Evolutionary conservation across 495 filamentous ascomycete genomes (phyloP), one percentile per base, ranked within the genome.

Genomic region (Entonaema liquescens): DNA sequence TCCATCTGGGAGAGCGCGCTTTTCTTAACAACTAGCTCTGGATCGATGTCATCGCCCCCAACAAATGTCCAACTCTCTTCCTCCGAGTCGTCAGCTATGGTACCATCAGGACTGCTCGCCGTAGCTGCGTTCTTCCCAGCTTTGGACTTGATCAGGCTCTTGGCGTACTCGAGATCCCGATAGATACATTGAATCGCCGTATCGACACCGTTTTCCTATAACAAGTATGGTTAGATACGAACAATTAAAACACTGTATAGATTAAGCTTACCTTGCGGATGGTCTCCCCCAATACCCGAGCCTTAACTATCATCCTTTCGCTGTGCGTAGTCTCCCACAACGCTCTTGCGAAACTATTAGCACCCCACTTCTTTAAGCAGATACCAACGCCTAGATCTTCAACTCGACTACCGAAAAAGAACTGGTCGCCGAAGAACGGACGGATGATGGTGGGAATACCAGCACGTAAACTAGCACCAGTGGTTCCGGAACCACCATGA

Each of bases 361-460:
- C 89, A 28, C 97, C 98, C 75, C 97, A 85, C 79, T 92, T 96
- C 81, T 91, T 93, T 77, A 99, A 84, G 74, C 88, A 94, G 55
- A 97, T 90, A 2, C 95, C 95, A 9, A 98, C 95, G 2, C 95
- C 94, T 4, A 99, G 79, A 74, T 97, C 94, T 78, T 98, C 94
- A 4, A 98, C 89, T 0, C 95, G 88, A 13, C 84, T 87, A 2
- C 93, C 95, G 74, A 95, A 98, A 83, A 99, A 99, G 83, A 92
- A 97, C 74, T 99, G 95, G 70, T 99, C 95, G 4, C 95, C 95
- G 77, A 99, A 99, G 80, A 98, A 98, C 0, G 95, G 95, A 66
- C 96, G 94, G 74, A 98, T 89, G 65, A 99, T 93, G 2, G 95
- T 98, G 0, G 95, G 96, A 19, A 98, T 86, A 12, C 95, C 95